These are phyloP conservation scores for Barnettozyma sp. DNA, from an alignment of 805 yeast genomes.

Conservation along the genomic window DNA sequence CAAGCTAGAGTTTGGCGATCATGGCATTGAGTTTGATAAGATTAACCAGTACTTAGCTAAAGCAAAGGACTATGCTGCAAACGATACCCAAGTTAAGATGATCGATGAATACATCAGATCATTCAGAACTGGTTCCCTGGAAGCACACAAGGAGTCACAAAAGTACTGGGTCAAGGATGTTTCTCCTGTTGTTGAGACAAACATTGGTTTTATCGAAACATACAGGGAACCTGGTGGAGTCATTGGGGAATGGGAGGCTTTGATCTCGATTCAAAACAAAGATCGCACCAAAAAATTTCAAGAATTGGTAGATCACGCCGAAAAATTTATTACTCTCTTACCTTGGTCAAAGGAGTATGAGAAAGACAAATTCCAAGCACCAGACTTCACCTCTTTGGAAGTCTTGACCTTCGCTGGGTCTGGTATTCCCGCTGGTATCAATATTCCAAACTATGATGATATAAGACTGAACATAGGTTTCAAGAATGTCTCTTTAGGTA, in stretches of 20 bases:
- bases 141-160: constrained; percentile 80
- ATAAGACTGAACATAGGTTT: constrained; percentile 79
- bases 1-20: constrained; percentile 71
- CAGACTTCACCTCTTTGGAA: constrained; percentile 87
- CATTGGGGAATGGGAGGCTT: constrained; percentile 90
- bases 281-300: constrained; percentile 80
- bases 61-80: constrained; percentile 62
- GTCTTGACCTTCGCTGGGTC: constrained; percentile 85
- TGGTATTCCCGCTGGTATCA: constrained; percentile 90
- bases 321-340: constrained; percentile 51
- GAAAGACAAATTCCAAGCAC: constrained; percentile 82
- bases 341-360: constrained; percentile 79
- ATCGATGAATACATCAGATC: constrained; percentile 58
- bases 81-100: constrained; percentile 64
- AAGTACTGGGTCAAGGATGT: constrained; percentile 82
- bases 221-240: constrained; percentile 90
- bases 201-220: constrained; percentile 88
- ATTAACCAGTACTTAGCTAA: constrained; percentile 49
- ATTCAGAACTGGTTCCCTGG: constrained; percentile 75
- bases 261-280: constrained; percentile 84
- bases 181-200: constrained; percentile 72
- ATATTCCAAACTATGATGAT: constrained; percentile 89
- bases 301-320: constrained; percentile 59
- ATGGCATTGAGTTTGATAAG: constrained; percentile 51
- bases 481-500: constrained; percentile 85